Conservation (phyloP, 345 rosid species). For the Heritiera littoralis region DNA sequence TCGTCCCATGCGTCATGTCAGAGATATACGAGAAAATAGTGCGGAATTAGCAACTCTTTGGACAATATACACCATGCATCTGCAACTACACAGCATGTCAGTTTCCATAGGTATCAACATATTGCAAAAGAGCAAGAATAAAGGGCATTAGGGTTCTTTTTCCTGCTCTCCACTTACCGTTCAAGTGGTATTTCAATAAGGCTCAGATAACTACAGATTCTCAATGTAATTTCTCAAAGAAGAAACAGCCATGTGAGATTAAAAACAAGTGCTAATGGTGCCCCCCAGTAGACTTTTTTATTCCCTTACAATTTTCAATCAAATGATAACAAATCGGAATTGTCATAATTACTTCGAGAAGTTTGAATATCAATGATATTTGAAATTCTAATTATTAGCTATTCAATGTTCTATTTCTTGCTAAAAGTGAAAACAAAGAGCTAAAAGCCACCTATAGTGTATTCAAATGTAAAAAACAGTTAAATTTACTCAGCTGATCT, state of each 20-base stretch:
- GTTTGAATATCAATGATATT: background rate
- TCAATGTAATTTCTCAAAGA: background rate
- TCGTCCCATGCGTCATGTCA: background rate
- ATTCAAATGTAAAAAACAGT: background rate
- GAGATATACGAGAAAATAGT: background rate
- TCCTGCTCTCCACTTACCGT: background rate
- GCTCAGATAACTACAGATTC: background rate
- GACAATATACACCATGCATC: background rate
- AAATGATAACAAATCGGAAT: background rate
- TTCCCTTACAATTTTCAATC: background rate
- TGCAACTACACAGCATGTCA: background rate
- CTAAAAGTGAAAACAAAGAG: background rate
- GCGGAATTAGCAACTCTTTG: background rate
- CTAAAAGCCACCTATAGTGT: background rate
- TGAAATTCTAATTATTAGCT: slow-evolving; percentile 2
- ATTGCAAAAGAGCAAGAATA: background rate
- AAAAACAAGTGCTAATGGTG: background rate
- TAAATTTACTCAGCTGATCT: background rate
- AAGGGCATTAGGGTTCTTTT: background rate
- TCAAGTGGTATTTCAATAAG: background rate
- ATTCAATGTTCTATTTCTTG: background rate
- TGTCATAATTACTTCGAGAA: background rate
- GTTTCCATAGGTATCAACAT: background rate
- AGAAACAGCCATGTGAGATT: background rate
- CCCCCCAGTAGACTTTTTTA: background rate